These are phyloP conservation scores for Fraxinus floribunda DNA, from an alignment of 305 asterid species.

Conservation along the genomic window DNA sequence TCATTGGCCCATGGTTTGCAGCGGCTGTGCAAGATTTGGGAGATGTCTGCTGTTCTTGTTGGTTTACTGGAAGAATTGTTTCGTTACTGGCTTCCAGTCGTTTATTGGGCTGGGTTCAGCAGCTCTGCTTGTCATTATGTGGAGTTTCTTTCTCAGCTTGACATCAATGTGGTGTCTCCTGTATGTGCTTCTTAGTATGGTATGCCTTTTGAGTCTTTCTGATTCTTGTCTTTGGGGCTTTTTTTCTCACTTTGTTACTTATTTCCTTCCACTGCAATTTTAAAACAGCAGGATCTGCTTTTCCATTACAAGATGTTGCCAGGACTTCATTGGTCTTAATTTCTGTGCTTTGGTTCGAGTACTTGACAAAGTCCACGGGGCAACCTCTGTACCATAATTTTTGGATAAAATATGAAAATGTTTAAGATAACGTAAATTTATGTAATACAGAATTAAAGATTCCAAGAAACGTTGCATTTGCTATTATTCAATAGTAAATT, in stretches of 20 bases:
- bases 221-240: neutral
- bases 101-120: slow-evolving; percentile 81
- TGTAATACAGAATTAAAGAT: slow-evolving; percentile 5
- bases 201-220: slow-evolving; percentile 39
- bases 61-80: slow-evolving; percentile 76
- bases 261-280: neutral
- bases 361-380: neutral
- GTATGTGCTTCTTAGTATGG: slow-evolving; percentile 97
- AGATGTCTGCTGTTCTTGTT: slow-evolving; percentile 52
- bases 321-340: slow-evolving; percentile 15
- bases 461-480: neutral
- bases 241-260: slow-evolving; percentile 1
- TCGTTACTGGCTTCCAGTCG: slow-evolving; percentile 65
- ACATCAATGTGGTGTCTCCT: slow-evolving; percentile 90
- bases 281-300: slow-evolving; percentile 22
- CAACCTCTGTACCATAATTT: neutral
- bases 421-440: neutral
- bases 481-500: slow-evolving; percentile 1
- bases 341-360: slow-evolving; percentile 13
- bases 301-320: neutral
- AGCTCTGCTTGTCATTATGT: slow-evolving; percentile 84
- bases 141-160: slow-evolving; percentile 97
- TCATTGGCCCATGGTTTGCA: slow-evolving; percentile 92
- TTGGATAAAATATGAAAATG: slow-evolving; percentile 3
- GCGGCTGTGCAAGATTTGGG: slow-evolving; percentile 67